phyloP scores from a whole-genome alignment of 176 grass and related monocot genomes.

The Tillandsia fasciculata region DNA sequence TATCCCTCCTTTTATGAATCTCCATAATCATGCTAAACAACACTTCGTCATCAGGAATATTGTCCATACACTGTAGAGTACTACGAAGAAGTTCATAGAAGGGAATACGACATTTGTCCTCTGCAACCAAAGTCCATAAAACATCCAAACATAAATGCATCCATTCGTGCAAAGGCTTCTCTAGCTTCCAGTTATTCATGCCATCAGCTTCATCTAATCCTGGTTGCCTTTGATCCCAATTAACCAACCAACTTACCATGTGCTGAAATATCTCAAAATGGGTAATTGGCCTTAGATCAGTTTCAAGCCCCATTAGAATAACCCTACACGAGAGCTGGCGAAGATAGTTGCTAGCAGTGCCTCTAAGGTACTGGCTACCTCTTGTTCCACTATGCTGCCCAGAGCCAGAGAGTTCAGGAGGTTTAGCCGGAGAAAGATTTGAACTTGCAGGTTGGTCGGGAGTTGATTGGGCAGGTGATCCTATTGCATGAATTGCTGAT shows the following conservation, averaged over 20 bases:
- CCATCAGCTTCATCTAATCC: constrained; percentile 35
- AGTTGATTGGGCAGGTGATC: constrained; percentile 82
- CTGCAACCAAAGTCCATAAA: constrained; percentile 81
- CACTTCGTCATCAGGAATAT: constrained; percentile 91
- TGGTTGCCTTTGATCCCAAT: constrained; percentile 60
- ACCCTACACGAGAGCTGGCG: constrained; percentile 77
- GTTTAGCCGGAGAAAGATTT: constrained; percentile 67
- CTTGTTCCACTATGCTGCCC: constrained; percentile 35
- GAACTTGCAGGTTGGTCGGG: constrained; percentile 62
- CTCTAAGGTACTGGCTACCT: constrained; percentile 33
- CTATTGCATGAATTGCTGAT: constrained; percentile 59
- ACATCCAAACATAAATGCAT: constrained; percentile 90
- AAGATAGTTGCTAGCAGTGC: constrained; percentile 50
- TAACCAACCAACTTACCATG: constrained; percentile 87
- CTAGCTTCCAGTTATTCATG: constrained; percentile 43
- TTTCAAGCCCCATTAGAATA: constrained; percentile 67
- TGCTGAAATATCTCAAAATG: constrained; percentile 71
- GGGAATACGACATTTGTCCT: constrained; percentile 76
- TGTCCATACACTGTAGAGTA: constrained; percentile 81
- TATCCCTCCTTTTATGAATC: constrained; percentile 92
- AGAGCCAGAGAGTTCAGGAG: constrained; percentile 47
- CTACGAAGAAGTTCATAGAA: constrained; percentile 89
- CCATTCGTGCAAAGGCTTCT: constrained; percentile 81
- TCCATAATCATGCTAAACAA: constrained; percentile 93
- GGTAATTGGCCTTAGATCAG: constrained; percentile 69